Evolutionary conservation across 1,139 yeast species (phyloP), one percentile per base, ranked within the genome.

Genomic region (Zygoascus sp.): DNA sequence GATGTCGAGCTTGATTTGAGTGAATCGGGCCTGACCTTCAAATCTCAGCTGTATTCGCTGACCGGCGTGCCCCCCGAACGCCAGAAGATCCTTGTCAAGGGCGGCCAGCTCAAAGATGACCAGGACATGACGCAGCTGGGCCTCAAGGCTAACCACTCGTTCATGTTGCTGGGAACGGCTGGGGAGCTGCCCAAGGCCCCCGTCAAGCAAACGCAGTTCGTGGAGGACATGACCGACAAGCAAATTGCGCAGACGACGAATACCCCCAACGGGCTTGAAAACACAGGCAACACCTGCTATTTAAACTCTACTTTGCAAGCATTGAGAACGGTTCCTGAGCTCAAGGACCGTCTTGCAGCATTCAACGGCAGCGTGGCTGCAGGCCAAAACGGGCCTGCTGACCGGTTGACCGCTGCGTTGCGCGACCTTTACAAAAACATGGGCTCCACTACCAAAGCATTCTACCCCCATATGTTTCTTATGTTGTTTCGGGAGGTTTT

Each of bases 271-370:
- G 99, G 99, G 0, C 73, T 92, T 52, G 76, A 77, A 49, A 92
- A 92, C 63, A 71, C 89, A 62, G 98, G 98, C 19, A 92, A 94
- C 62, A 92, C 98, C 1, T 94, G 98, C 66, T 92, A 92, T 66
- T 76, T 92, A 67, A 92, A 92, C 64, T 82, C 97, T 1, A 81
- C 96, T 2, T 70, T 92, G 53, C 98, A 92, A 66, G 81, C 90
- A 0, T 67, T 92, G 53, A 80, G 77, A 56, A 77, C 80, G 46
- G 76, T 88, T 44, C 78, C 80, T 21, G 94, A 83, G 60, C 64
- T 86, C 40, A 62, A 61, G 30, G 54, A 54, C 2, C 63, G 62
- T 8, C 56, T 72, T 41, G 50, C 55, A 20, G 41, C 49, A 22
- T 65, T 63, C 47, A 37, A 48, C 10, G 55, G 48, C 21, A 44